These are phyloP conservation scores for Rosa lucieae DNA, from an alignment of 306 rosid species.

Conservation along the genomic window DNA sequence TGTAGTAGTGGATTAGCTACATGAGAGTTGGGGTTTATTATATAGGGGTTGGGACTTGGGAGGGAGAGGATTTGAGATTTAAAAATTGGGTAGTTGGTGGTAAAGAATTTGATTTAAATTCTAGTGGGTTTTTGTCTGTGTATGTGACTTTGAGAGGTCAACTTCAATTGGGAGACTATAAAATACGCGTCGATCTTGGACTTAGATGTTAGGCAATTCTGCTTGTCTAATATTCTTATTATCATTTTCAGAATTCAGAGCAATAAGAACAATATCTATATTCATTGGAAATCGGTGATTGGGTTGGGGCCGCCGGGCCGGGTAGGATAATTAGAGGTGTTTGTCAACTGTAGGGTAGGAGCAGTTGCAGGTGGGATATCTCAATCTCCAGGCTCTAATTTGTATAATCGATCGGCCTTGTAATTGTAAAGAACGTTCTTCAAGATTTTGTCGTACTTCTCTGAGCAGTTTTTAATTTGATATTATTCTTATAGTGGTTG, in stretches of 20 bases:
- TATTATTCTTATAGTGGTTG: neutral
- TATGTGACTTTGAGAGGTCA: conserved; percentile 22
- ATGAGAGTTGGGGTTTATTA: neutral
- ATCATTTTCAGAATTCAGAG: neutral
- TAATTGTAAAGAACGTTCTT: neutral
- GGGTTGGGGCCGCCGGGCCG: neutral
- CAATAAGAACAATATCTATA: neutral
- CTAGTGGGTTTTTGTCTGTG: neutral
- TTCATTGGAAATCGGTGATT: conserved; percentile 8
- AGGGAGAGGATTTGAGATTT: neutral
- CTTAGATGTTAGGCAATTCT: neutral
- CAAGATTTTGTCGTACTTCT: neutral
- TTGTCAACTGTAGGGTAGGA: conserved; percentile 18
- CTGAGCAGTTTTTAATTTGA: neutral
- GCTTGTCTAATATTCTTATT: neutral
- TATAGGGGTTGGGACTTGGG: neutral
- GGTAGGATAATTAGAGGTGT: neutral
- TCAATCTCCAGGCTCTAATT: conserved; percentile 1
- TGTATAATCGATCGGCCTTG: neutral
- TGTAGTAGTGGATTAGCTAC: neutral
- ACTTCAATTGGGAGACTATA: neutral
- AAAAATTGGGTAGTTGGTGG: conserved; percentile 1
- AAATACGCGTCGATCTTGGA: conserved; percentile 31
- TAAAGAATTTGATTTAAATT: neutral
- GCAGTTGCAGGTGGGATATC: neutral